Evolutionary conservation across 1,284 basidiomycete species (phyloP).

Genomic region (Cystobasidiaceae sp.): DNA sequence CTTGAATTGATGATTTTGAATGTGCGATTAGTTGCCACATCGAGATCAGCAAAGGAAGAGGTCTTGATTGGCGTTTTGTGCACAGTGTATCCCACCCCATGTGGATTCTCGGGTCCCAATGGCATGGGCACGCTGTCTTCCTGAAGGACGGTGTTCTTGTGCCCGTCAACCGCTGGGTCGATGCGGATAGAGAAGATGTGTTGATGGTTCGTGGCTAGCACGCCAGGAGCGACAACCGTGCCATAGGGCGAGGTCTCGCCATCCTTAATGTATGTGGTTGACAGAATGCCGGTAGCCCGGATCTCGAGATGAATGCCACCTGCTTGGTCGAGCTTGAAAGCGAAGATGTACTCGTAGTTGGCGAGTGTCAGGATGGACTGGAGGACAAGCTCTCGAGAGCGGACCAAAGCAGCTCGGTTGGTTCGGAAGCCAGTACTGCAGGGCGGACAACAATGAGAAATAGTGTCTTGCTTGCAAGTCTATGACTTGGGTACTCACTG

Average conservation of each 20-base stretch:
- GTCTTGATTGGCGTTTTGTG: slow-evolving; percentile 45
- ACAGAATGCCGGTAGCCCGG: slow-evolving; percentile 50
- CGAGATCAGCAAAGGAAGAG: slow-evolving; percentile 45
- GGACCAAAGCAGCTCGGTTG: slow-evolving; percentile 43
- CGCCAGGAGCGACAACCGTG: slow-evolving; percentile 48
- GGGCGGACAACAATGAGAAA: background rate
- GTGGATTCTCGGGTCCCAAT: slow-evolving; percentile 44
- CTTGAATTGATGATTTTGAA: slow-evolving; percentile 49
- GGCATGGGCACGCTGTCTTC: slow-evolving; percentile 47
- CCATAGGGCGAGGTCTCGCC: slow-evolving; percentile 49
- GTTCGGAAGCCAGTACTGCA: slow-evolving; percentile 49
- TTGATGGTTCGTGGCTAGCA: slow-evolving; percentile 46
- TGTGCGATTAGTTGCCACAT: slow-evolving; percentile 44
- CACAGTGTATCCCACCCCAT: slow-evolving; percentile 45
- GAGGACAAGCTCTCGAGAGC: slow-evolving; percentile 48
- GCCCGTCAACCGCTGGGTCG: slow-evolving; percentile 45
- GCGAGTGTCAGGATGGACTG: slow-evolving; percentile 49
- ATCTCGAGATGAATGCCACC: slow-evolving; percentile 50
- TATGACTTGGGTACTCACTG: slow-evolving; percentile 27
- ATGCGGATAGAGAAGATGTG: slow-evolving; percentile 45
- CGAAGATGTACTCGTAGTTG: slow-evolving; percentile 46
- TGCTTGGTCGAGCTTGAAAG: slow-evolving; percentile 49
- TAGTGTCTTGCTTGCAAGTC: background rate
- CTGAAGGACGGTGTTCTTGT: slow-evolving; percentile 48
- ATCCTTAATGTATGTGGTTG: slow-evolving; percentile 46